A percentile compares a stretch with the other conserved stretches of the same genome.
Evolutionary conservation across 2,329 filamentous ascomycete genomes (phyloP).

Genomic region (Fusarium guadeloupense): DNA sequence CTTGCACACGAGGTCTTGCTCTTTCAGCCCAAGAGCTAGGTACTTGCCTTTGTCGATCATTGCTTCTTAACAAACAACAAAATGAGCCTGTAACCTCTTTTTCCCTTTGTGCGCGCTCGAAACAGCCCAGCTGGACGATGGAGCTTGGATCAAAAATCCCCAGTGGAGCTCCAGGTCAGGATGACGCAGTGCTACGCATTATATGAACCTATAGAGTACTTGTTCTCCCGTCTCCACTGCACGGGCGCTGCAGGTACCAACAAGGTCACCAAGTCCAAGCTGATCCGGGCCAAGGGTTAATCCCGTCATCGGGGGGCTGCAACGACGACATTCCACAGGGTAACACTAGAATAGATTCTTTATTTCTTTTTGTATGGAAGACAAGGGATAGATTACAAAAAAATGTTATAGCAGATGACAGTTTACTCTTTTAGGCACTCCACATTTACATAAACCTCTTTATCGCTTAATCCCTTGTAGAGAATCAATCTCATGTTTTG

Average conservation of each 20-base stretch:
- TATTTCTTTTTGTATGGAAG: neutral
- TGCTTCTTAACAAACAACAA: constrained; percentile 13
- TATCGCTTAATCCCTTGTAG: constrained; percentile 6
- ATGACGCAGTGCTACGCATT: constrained; percentile 34
- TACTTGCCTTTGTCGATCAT: constrained; percentile 10
- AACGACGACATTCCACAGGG: constrained; percentile 31
- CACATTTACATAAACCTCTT: neutral
- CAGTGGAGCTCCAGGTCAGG: constrained; percentile 32
- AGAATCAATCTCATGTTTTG: constrained; percentile 39
- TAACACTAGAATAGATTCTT: neutral
- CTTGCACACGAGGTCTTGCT: neutral
- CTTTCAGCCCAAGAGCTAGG: neutral
- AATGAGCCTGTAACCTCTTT: constrained; percentile 4
- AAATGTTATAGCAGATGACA: constrained; percentile 15
- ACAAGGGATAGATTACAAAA: neutral
- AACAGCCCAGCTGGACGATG: constrained; percentile 17
- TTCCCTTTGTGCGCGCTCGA: constrained; percentile 1
- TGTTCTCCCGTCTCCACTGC: neutral
- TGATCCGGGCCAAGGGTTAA: constrained; percentile 27
- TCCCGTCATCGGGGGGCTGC: constrained; percentile 30
- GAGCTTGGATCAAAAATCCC: constrained; percentile 34
- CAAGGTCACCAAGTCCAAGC: constrained; percentile 29
- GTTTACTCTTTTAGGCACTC: constrained; percentile 12
- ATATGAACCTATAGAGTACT: constrained; percentile 23
- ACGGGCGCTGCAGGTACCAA: constrained; percentile 21